Evolutionary conservation across 352 stramenopile genomes (phyloP), one percentile per base, ranked within the genome.

Genomic region (Phytophthora megakarya): DNA sequence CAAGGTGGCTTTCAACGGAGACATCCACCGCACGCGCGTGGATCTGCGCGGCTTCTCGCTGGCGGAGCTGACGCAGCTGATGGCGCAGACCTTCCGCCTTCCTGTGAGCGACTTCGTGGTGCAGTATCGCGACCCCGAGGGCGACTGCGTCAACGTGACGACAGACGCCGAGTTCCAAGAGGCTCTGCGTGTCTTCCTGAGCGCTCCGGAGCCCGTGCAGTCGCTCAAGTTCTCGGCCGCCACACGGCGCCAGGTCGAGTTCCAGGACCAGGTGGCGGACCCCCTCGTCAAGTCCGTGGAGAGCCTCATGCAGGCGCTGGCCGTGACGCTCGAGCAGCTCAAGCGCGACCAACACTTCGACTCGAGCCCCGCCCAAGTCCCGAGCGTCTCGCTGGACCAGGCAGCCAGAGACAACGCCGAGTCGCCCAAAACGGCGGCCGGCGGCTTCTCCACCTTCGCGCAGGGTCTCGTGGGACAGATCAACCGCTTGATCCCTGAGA

Each of bases 1-100:
- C 51, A 93, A 93, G 76, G 86, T 93, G 65, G 78, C 73, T 16
- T 86, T 76, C 70, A 89, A 87, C 48, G 84, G 84, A 5, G 84
- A 93, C 49, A 87, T 93, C 56, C 84, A 93, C 73, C 82, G 84
- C 66, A 79, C 72, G 28, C 78, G 84, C 67, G 80, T 93, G 49
- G 78, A 91, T 43, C 61, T 92, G 11, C 68, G 49, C 45, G 44
- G 59, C 23, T 86, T 93, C 51, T 72, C 72, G 16, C 61, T 90
- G n/a, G 23, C 45, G 23, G 59, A 81, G 38, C 72, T 93, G 15
- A 63, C 67, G 57, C 72, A 73, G 45, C 68, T 93, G 44, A 83
- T 91, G 50, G 70, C 55, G 44, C 50, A 76, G 65, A 91, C 82
- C 35, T 93, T 91, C 61, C 48, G 57, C 28, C 57, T 91, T 40